Evolutionary conservation across 1,284 basidiomycete species (phyloP), one percentile per base, ranked within the genome.

Genomic region (Papiliotrema terrestris): DNA sequence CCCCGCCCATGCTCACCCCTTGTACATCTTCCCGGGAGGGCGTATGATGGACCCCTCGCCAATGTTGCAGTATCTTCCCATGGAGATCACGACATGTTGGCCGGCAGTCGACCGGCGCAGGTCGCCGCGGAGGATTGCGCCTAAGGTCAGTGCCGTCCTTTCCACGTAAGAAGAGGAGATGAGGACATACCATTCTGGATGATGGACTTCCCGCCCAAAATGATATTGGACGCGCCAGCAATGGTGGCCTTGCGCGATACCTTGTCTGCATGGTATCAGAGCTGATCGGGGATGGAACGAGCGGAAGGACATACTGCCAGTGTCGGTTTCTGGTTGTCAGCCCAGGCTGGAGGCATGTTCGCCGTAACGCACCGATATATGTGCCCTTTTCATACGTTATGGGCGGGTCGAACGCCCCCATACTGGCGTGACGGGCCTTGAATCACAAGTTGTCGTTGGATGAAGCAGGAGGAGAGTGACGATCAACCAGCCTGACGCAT

Each of bases 121-220:
- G 54, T 69, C 68, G 13, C 69, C 70, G 49, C 68, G 60, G 23
- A 69, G 57, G 37, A 71, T 63, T 8, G 66, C 62, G 38, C 71
- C 67, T 63, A 65, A 6, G 17, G 32, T n/a, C 6, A 43, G 23
- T 36, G n/a, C 39, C 23, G 3, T 15, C n/a, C 22, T 5, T 43
- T 15, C 23, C 20, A 37, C 4, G 23, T 41, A 19, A 17, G 44
- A 35, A n/a, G n/a, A 3, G 49, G 23, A 38, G n/a, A 5, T 3
- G 26, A 38, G 9, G 3, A 54, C 67, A 48, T 37, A 54, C 85
- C 84, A 50, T 84, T 88, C 14, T 93, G 88, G 53, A 99, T 95
- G 72, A 98, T 91, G 4, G 91, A 95, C 78, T 98, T 98, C 41
- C 95, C 96, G 36, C 91, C 92, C 2, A 99, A 84, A 57, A 98